phyloP scores from a whole-genome alignment of 2,329 filamentous ascomycete species.

The Alternaria solani region DNA sequence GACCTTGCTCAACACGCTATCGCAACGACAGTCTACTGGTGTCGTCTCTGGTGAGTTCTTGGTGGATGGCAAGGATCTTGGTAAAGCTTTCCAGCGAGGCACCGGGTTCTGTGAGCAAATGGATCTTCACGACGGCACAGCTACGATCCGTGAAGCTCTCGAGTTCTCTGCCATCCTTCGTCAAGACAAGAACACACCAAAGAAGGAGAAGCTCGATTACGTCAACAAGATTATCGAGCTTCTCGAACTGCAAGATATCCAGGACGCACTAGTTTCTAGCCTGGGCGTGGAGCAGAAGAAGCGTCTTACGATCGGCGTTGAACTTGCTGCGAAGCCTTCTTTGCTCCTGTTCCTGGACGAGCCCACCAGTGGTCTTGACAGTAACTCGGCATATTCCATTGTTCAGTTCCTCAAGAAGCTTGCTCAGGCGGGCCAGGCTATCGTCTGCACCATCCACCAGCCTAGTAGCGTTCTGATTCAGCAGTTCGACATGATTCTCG shows the following conservation, averaged over 20 bases:
- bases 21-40: conserved; percentile 74
- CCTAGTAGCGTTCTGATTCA: conserved; percentile 73
- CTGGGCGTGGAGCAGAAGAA: conserved; percentile 76
- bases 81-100: conserved; percentile 67
- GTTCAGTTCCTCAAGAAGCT: conserved; percentile 74
- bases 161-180: conserved; percentile 73
- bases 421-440: conserved; percentile 71
- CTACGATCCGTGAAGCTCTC: conserved; percentile 72
- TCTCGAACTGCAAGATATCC: conserved; percentile 69
- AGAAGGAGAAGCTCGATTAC: conserved; percentile 70
- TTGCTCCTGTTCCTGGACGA: conserved; percentile 76
- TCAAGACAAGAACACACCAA: conserved; percentile 64
- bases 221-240: conserved; percentile 72
- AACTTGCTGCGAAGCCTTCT: conserved; percentile 67
- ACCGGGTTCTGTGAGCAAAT: conserved; percentile 78
- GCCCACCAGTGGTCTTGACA: conserved; percentile 74
- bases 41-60: conserved; percentile 73
- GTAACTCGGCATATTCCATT: conserved; percentile 73
- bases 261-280: conserved; percentile 71
- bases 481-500: conserved; percentile 77
- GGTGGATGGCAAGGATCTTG: conserved; percentile 71
- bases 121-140: conserved; percentile 73
- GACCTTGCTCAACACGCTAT: conserved; percentile 78
- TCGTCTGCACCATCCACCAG: conserved; percentile 78
- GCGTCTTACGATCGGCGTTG: conserved; percentile 75